A percentile compares a stretch with the other conserved stretches of the same genome.
These are phyloP conservation scores for Sporothrix dimorphospora DNA, from an alignment of 2,329 filamentous ascomycete species.

Conservation along the genomic window DNA sequence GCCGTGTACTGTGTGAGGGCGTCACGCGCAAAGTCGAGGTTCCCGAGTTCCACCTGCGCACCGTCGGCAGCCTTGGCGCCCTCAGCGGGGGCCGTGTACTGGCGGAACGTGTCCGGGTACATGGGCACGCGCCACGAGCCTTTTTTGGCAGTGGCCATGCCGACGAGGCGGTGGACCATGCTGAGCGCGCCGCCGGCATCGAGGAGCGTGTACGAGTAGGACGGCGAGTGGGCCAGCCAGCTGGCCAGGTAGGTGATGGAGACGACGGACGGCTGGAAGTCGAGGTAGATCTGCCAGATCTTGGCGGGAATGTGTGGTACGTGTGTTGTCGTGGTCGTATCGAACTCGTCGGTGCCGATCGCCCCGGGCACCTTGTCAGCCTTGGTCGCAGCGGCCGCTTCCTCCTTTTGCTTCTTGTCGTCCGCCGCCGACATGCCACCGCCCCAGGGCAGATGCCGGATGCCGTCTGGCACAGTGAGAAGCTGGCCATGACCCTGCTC, in stretches of 20 bases:
- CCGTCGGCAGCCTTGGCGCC: neutral
- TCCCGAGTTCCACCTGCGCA: neutral
- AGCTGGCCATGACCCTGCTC: neutral
- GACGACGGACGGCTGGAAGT: conserved; percentile 28
- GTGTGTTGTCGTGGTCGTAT: conserved; percentile 13
- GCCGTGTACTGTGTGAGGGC: conserved; percentile 31
- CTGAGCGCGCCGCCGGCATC: conserved; percentile 31
- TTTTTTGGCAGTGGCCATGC: conserved; percentile 32
- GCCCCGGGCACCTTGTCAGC: neutral
- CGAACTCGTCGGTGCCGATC: neutral
- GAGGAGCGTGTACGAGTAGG: conserved; percentile 35
- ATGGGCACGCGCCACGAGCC: conserved; percentile 3
- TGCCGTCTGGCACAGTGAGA: neutral
- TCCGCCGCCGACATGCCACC: neutral
- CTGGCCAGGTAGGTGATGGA: conserved; percentile 24
- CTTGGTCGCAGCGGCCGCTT: neutral
- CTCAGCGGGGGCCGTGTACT: neutral
- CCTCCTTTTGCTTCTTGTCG: neutral
- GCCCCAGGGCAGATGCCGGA: neutral
- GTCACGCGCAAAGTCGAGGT: conserved; percentile 27
- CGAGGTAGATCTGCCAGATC: conserved; percentile 38
- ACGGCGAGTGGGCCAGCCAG: conserved; percentile 34
- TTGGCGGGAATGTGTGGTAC: conserved; percentile 35
- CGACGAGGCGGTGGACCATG: conserved; percentile 32
- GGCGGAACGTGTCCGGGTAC: conserved; percentile 15